Evolutionary conservation across 768 basidiomycete species (phyloP).

Genomic region (Lactarius evosmus): DNA sequence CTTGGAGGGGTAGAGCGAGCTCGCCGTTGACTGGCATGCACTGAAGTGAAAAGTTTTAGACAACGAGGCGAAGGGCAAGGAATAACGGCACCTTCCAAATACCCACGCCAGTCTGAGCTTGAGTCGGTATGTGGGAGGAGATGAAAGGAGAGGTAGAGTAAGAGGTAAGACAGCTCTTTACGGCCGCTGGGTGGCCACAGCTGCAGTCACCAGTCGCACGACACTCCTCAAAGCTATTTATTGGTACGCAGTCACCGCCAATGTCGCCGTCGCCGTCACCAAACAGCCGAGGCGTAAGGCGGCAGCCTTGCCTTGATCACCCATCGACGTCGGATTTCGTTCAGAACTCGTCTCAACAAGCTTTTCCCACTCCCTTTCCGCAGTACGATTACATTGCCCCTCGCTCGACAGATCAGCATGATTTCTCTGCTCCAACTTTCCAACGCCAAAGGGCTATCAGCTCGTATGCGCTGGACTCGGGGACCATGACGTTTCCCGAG

Average conservation of each 20-base stretch:
- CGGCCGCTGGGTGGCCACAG: neutral
- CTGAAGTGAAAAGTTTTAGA: slow-evolving; percentile 16
- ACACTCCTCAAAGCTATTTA: neutral
- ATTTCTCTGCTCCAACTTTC: slow-evolving; percentile 9
- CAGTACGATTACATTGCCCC: neutral
- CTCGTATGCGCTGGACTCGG: slow-evolving; percentile 26
- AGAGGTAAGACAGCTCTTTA: neutral
- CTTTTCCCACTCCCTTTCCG: slow-evolving; percentile 10
- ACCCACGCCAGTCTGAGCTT: slow-evolving; percentile 15
- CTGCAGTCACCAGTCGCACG: neutral
- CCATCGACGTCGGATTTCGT: neutral
- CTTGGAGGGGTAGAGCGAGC: slow-evolving; percentile 14
- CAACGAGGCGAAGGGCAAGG: neutral
- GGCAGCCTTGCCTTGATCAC: slow-evolving; percentile 10
- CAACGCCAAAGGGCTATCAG: slow-evolving; percentile 26
- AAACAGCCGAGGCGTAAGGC: slow-evolving; percentile 7
- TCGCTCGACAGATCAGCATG: neutral
- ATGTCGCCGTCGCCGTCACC: neutral
- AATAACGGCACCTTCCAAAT: slow-evolving; percentile 15
- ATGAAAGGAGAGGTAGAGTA: neutral
- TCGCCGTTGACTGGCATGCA: slow-evolving; percentile 29
- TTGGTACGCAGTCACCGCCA: neutral
- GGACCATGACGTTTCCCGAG: slow-evolving; percentile 47
- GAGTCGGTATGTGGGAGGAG: neutral
- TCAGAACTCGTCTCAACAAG: slow-evolving; percentile 2